phyloP scores from a whole-genome alignment of 495 filamentous ascomycete species.

The Penicillium taxi region DNA sequence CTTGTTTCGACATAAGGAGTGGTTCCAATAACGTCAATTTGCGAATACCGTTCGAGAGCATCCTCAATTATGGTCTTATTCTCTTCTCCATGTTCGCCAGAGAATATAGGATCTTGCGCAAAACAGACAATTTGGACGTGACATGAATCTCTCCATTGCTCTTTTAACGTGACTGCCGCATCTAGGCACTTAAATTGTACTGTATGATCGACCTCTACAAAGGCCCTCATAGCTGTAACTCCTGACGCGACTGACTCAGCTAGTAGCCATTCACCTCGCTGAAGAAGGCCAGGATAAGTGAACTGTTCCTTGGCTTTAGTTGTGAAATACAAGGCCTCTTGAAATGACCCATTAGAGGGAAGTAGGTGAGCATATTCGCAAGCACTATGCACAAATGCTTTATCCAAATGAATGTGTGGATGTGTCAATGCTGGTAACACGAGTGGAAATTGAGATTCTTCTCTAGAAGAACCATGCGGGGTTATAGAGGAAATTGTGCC shows the following conservation, averaged over 20 bases:
- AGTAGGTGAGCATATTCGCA: slow-evolving; percentile 51
- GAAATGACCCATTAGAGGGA: slow-evolving; percentile 53
- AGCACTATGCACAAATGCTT: slow-evolving; percentile 57
- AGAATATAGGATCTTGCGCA: slow-evolving; percentile 64
- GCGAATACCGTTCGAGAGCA: slow-evolving; percentile 28
- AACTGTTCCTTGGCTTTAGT: slow-evolving; percentile 55
- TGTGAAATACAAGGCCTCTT: slow-evolving; percentile 57
- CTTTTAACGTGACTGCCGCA: slow-evolving; percentile 50
- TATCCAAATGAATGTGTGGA: slow-evolving; percentile 71
- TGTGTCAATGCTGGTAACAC: slow-evolving; percentile 56
- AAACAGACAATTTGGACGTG: slow-evolving; percentile 65
- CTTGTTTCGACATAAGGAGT: slow-evolving; percentile 64
- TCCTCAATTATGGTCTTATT: slow-evolving; percentile 41
- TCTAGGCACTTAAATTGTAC: slow-evolving; percentile 52
- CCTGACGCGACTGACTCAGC: slow-evolving; percentile 58
- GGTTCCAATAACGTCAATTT: slow-evolving; percentile 56
- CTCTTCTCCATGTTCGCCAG: slow-evolving; percentile 38
- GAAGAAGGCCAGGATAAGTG: slow-evolving; percentile 48
- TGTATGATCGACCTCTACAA: slow-evolving; percentile 63
- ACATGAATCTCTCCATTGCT: slow-evolving; percentile 45
- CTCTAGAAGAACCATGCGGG: slow-evolving; percentile 13
- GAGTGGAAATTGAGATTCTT: slow-evolving; percentile 16
- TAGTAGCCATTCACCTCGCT: slow-evolving; percentile 57
- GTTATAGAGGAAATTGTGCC: slow-evolving; percentile 36
- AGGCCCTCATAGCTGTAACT: slow-evolving; percentile 64